Conservation (phyloP, 1,284 basidiomycete species). For the Trichosporon sp. region DNA sequence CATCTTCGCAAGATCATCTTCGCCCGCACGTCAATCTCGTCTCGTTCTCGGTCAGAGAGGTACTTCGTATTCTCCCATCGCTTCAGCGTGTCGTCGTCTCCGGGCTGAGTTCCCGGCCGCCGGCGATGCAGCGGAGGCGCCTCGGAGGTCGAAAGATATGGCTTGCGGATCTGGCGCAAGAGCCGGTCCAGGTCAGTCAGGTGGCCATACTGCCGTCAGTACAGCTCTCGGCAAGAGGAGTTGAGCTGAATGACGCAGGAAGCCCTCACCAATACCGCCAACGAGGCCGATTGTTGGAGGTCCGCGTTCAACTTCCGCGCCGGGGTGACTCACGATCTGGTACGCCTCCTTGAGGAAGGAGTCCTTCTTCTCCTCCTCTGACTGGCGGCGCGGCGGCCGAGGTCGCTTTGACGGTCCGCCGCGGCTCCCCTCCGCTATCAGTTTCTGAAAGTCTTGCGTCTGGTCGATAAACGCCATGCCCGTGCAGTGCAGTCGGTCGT, state of each 20-base stretch:
- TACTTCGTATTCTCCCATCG: constrained; percentile 47
- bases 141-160: constrained; percentile 41
- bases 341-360: constrained; percentile 47
- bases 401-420: neutral
- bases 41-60: constrained; percentile 53
- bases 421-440: constrained; percentile 19
- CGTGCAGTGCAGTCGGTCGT: neutral
- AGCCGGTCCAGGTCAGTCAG: constrained; percentile 32
- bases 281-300: too few species aligned
- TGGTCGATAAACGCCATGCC: constrained; percentile 26
- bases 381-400: neutral
- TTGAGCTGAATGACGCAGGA: neutral
- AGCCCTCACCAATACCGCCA: too few species aligned
- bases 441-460: constrained; percentile 19
- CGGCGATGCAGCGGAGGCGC: constrained; percentile 32
- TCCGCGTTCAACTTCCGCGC: neutral
- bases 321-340: constrained; percentile 35
- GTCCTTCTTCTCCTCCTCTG: constrained; percentile 18
- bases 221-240: neutral
- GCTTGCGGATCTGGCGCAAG: constrained; percentile 39
- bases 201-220: constrained; percentile 35
- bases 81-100: constrained; percentile 21
- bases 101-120: neutral
- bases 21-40: constrained; percentile 55
- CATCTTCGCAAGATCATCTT: constrained; percentile 53